These are phyloP conservation scores for Bruguiera gymnorhiza DNA, from an alignment of 345 rosid genomes.

Conservation along the genomic window DNA sequence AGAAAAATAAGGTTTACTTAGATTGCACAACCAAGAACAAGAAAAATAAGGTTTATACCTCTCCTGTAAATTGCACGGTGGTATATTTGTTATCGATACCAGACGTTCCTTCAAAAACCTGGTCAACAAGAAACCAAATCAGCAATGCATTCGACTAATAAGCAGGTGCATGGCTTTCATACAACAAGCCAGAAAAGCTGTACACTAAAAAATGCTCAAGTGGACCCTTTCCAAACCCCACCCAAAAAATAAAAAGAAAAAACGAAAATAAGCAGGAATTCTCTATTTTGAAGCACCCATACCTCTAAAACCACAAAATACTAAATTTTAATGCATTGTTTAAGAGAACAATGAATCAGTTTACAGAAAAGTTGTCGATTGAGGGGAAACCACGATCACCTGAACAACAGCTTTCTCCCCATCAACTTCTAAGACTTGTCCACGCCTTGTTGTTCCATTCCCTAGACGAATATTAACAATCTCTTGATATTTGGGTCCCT, in stretches of 20 bases:
- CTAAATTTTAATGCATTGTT: no score
- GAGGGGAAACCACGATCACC: conserved; percentile 33
- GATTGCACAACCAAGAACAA: no score
- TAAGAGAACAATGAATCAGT: no score
- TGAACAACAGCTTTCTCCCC: conserved; percentile 99
- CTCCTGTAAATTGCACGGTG: conserved; percentile 92
- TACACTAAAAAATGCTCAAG: not conserved
- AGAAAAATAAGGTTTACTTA: no score
- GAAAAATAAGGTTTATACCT: conserved; percentile 40
- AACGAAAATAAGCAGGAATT: not conserved
- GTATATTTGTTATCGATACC: conserved; percentile 92
- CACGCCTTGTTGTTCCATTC: conserved; percentile 89
- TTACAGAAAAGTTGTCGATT: no score
- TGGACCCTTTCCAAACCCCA: no score
- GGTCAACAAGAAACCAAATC: conserved; percentile 17
- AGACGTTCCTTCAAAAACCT: conserved; percentile 97
- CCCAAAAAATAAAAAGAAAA: not conserved
- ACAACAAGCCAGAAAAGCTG: not conserved
- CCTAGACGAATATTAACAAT: conserved; percentile 94
- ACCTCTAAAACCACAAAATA: not conserved
- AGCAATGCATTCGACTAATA: not conserved
- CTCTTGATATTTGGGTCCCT: conserved; percentile 98
- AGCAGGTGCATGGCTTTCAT: not conserved
- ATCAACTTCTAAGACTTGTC: conserved; percentile 96
- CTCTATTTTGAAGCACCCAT: not conserved